These are phyloP conservation scores for Euphorbia lathyris DNA, from an alignment of 345 rosid genomes.

Conservation along the genomic window DNA sequence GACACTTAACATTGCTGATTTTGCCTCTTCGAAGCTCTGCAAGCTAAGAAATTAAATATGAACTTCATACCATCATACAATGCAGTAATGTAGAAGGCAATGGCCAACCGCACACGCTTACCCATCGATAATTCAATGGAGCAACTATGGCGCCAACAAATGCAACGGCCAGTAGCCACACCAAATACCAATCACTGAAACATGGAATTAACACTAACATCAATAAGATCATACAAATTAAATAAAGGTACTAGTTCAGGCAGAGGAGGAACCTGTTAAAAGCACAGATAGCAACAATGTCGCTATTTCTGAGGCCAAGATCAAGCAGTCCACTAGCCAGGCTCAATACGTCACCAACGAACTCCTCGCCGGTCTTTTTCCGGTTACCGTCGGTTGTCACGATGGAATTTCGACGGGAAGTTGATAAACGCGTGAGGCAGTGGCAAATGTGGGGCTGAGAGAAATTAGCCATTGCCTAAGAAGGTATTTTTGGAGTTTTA, in stretches of 20 bases:
- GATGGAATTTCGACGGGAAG: constrained; percentile 39
- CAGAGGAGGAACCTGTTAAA: constrained; percentile 53
- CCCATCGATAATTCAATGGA: constrained; percentile 92
- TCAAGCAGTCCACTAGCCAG: constrained; percentile 48
- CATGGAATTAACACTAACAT: neutral
- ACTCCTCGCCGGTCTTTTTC: constrained; percentile 49
- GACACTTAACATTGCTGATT: constrained; percentile 47
- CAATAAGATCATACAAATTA: neutral
- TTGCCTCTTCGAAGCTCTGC: constrained; percentile 74
- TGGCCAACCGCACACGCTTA: constrained; percentile 26
- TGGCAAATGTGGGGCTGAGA: constrained; percentile 69
- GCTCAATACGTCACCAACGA: constrained; percentile 42
- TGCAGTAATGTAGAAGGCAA: neutral
- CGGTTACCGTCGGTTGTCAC: constrained; percentile 46
- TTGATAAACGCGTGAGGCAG: constrained; percentile 54
- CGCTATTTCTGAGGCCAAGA: constrained; percentile 53
- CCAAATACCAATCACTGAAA: constrained; percentile 67
- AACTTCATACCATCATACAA: neutral
- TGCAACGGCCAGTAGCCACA: constrained; percentile 79
- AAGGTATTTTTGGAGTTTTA: too few species aligned
- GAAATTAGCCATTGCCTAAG: constrained; percentile 38
- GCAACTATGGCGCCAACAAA: constrained; percentile 70
- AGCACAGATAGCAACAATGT: constrained; percentile 66
- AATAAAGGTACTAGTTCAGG: neutral
- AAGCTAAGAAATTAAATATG: neutral